Base-by-base conservation (phyloP, 139 green algal genomes). In the Chlamydomonas incerta region DNA sequence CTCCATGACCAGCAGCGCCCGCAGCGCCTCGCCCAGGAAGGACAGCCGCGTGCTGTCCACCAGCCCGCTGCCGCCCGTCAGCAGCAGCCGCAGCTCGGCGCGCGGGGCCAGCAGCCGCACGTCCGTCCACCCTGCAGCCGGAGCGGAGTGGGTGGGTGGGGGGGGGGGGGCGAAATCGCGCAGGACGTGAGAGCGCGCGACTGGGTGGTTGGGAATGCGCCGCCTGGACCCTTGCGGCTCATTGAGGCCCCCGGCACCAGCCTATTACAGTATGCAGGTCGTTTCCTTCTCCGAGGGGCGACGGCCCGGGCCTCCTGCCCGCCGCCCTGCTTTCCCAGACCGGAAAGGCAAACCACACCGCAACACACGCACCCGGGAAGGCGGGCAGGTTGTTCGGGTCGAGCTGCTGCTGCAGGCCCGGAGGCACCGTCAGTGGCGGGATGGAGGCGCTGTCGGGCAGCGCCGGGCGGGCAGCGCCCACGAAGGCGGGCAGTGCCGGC, bases 71-170 rank as follows among this genome's bases (percentile, higher is more conserved):
- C 88, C 72, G 8, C 92, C 94, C 23, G 65, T 88, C n/a, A 95
- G 74, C 80, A 97, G 80, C 75, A 98, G 80, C 37, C 93, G 92
- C 90, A 97, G 80, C 91, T 98, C 96, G 21, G 95, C 95, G 28
- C 94, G 92, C 9, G 96, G 95, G 0, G 95, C 94, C 80, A 97
- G 89, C 87, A 98, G 85, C 18, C 94, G 89, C 46, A 97, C 87
- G 75, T 94, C 88, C 6, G 87, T 85, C 92, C 94, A 98, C 11
- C 94, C 94, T 87, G 94, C n/a, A n/a, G n/a, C n/a, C n/a, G n/a
- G n/a, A n/a, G n/a, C n/a, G n/a, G n/a, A n/a, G n/a, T 33, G 5
- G 35, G 23, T 70, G 29, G 26, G 41, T 37, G 46, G 10, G 74
- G 62, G 11, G 82, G 47, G 15, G 60, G 41, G n/a, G n/a, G n/a